Conservation (phyloP, 2,329 filamentous ascomycete species). For the Calonectria honghensis region DNA sequence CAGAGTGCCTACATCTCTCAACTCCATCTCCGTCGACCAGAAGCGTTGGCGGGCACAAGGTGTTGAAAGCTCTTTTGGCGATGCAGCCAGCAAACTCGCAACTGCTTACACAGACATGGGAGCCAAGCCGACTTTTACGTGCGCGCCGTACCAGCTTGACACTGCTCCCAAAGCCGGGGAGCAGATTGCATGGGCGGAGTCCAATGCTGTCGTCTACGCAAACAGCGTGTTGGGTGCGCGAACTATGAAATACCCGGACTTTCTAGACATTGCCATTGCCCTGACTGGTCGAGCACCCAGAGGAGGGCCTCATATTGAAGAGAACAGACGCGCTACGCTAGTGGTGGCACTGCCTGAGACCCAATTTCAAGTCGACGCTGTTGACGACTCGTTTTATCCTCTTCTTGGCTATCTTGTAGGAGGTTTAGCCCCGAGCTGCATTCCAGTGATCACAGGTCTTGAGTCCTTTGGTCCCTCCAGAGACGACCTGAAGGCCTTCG, state of each 20-base stretch:
- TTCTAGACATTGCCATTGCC: constrained; percentile 46
- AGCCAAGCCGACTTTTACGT: constrained; percentile 42
- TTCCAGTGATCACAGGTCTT: constrained; percentile 44
- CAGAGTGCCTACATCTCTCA: constrained; percentile 45
- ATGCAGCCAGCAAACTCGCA: constrained; percentile 39
- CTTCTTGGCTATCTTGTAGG: constrained; percentile 47
- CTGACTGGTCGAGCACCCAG: constrained; percentile 46
- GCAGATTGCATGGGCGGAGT: constrained; percentile 47
- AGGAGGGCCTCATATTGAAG: constrained; percentile 39
- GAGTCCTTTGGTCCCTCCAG: constrained; percentile 32
- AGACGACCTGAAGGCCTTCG: constrained; percentile 49
- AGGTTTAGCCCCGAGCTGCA: constrained; percentile 37
- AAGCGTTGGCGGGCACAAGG: constrained; percentile 46
- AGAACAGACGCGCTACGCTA: constrained; percentile 39
- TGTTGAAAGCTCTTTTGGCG: constrained; percentile 35
- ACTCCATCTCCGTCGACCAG: constrained; percentile 47
- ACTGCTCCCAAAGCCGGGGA: constrained; percentile 42
- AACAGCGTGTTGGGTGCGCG: constrained; percentile 50
- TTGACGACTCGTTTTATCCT: constrained; percentile 48
- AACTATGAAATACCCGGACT: constrained; percentile 48
- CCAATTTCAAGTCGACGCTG: not conserved
- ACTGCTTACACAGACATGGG: constrained; percentile 49
- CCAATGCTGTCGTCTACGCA: constrained; percentile 49
- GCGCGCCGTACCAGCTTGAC: constrained; percentile 49
- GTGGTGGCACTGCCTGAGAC: not conserved